Percentiles rank a stretch among this genome's conserved stretches.
Conservation (phyloP, 169 alveolate genomes). For the Cryptosporidium felis region DNA sequence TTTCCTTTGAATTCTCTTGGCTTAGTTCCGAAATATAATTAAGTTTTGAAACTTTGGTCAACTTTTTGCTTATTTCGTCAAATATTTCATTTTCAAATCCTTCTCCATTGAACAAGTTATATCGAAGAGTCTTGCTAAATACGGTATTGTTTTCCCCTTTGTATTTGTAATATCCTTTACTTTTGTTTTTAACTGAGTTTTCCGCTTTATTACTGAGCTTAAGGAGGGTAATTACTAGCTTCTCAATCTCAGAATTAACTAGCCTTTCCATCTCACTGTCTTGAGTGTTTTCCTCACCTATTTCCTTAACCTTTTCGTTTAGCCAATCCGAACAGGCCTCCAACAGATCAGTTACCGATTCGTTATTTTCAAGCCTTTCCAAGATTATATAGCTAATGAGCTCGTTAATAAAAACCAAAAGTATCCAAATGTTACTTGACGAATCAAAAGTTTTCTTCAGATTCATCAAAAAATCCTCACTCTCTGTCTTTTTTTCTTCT, state of each 20-base stretch:
- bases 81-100: background rate
- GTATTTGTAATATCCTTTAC: background rate
- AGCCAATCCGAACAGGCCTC: background rate
- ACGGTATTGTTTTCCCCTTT: background rate
- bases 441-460: background rate
- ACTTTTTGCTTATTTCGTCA: background rate
- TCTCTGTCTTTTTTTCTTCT: background rate
- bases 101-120: background rate
- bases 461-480: background rate
- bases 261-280: background rate
- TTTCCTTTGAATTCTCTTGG: background rate
- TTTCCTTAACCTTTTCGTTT: background rate
- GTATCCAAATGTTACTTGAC: conserved; percentile 7
- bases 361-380: background rate
- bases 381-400: background rate
- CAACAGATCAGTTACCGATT: background rate
- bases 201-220: background rate
- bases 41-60: background rate
- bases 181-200: background rate
- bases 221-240: background rate
- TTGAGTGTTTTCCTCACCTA: no score
- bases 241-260: conserved; percentile 20
- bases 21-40: background rate
- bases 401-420: conserved; percentile 24
- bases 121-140: background rate